Percentiles rank a stretch among this genome's conserved stretches.
phyloP scores from a whole-genome alignment of 495 filamentous ascomycete genomes.

The Chaetomium fimeti region DNA sequence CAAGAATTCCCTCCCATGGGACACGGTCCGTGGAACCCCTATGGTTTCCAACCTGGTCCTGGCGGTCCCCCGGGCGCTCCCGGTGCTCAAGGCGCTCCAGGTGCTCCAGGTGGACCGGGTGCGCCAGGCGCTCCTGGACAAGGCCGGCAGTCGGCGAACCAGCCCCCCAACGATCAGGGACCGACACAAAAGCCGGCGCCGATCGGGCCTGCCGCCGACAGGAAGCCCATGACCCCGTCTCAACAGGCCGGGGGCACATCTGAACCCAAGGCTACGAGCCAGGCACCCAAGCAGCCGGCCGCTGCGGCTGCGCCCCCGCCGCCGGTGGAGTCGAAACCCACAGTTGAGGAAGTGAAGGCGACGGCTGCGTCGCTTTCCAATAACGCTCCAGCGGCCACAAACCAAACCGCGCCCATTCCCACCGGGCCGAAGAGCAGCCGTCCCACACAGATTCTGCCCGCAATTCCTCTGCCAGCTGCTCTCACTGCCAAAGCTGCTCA shows the following conservation, averaged over 20 bases:
- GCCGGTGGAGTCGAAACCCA: constrained; percentile 67
- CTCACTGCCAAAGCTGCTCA: constrained; percentile 52
- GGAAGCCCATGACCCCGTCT: constrained; percentile 42
- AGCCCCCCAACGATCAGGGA: constrained; percentile 39
- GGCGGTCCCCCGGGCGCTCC: constrained; percentile 40
- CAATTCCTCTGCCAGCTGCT: constrained; percentile 68
- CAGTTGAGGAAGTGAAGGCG: constrained; percentile 54
- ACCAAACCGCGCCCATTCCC: constrained; percentile 49
- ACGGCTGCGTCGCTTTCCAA: constrained; percentile 44
- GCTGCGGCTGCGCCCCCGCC: constrained; percentile 52
- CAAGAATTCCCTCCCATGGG: constrained; percentile 69
- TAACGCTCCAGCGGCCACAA: constrained; percentile 36
- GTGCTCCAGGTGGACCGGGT: constrained; percentile 31
- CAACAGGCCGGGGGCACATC: constrained; percentile 36
- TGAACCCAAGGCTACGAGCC: constrained; percentile 42
- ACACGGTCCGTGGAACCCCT: constrained; percentile 58
- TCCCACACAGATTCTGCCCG: constrained; percentile 47
- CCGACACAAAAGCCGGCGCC: constrained; percentile 50
- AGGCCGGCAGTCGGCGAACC: constrained; percentile 36
- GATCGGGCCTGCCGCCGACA: constrained; percentile 55
- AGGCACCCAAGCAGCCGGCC: constrained; percentile 37
- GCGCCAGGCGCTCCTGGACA: constrained; percentile 28
- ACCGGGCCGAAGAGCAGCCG: constrained; percentile 62
- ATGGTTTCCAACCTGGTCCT: constrained; percentile 50
- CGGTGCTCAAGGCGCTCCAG: constrained; percentile 39